These are phyloP conservation scores for Cruciata laevipes DNA, from an alignment of 257 asterid species.

Conservation along the genomic window DNA sequence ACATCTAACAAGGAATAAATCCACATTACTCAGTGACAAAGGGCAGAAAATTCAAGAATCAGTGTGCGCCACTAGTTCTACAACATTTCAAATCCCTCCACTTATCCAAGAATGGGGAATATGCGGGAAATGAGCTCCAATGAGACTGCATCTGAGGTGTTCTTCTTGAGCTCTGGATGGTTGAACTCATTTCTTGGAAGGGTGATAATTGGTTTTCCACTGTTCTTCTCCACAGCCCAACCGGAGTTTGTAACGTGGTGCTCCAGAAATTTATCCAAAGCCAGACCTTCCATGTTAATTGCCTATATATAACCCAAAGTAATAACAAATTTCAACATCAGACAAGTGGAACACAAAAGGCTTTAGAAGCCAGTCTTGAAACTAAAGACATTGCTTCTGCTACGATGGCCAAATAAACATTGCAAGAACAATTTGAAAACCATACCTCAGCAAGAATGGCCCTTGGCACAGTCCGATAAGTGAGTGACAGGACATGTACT, in stretches of 20 bases:
- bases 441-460: slow-evolving; percentile 86
- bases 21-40: background rate
- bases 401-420: background rate
- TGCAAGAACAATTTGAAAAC: background rate
- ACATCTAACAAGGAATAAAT: background rate
- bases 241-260: slow-evolving; percentile 52
- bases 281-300: slow-evolving; percentile 61
- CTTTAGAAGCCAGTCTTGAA: background rate
- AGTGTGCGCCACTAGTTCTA: background rate
- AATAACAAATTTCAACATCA: background rate
- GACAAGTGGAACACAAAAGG: background rate
- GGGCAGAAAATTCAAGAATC: background rate
- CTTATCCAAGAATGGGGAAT: slow-evolving; percentile 69
- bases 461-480: slow-evolving; percentile 65
- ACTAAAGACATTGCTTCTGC: background rate
- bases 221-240: slow-evolving; percentile 61
- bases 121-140: slow-evolving; percentile 68
- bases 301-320: slow-evolving; percentile 36
- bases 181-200: slow-evolving; percentile 67
- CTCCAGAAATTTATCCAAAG: slow-evolving; percentile 75
- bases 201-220: slow-evolving; percentile 45
- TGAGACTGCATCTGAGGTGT: slow-evolving; percentile 45
- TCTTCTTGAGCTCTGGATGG: slow-evolving; percentile 75
- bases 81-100: background rate
- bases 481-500: slow-evolving; percentile 67